Percentiles rank a stretch among this genome's conserved stretches.
Conservation (phyloP, 352 stramenopile species). For the Achlya hypogyna region DNA sequence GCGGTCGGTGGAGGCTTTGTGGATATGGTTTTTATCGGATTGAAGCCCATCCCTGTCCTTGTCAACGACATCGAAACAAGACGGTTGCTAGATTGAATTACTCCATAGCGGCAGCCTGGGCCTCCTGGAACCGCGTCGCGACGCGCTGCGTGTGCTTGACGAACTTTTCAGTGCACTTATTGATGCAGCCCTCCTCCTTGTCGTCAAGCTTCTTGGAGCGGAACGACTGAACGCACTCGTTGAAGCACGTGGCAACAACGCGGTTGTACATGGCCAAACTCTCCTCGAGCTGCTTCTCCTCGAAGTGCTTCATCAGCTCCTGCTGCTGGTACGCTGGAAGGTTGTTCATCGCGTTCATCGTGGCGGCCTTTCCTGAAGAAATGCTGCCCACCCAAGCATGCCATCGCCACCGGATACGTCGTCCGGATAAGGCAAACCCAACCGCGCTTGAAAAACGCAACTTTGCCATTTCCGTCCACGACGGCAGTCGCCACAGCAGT, state of each 20-base stretch:
- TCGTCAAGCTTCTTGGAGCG: constrained; percentile 87
- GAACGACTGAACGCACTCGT: constrained; percentile 85
- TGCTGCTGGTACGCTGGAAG: constrained; percentile 9
- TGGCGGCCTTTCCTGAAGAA: neutral
- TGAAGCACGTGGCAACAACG: constrained; percentile 85
- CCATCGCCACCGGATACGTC: neutral
- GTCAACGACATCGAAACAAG: too few species aligned
- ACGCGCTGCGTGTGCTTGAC: constrained; percentile 86
- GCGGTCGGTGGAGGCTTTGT: too few species aligned
- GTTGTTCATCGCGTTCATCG: constrained; percentile 1
- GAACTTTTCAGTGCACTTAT: constrained; percentile 86
- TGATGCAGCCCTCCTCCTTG: constrained; percentile 83
- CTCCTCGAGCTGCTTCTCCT: constrained; percentile 86
- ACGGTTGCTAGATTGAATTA: too few species aligned
- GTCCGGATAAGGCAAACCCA: neutral
- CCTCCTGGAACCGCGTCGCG: constrained; percentile 77
- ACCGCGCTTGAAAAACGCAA: neutral
- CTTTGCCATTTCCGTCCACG: too few species aligned
- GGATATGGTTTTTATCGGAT: too few species aligned
- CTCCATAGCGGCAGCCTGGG: constrained; percentile 10
- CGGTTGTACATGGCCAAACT: constrained; percentile 85
- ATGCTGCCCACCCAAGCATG: neutral
- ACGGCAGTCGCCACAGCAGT: too few species aligned
- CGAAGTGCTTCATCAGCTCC: constrained; percentile 52
- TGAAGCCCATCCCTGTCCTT: too few species aligned